These are phyloP conservation scores for Macroventuria anomochaeta DNA, from an alignment of 2,329 filamentous ascomycete genomes.

Conservation along the genomic window DNA sequence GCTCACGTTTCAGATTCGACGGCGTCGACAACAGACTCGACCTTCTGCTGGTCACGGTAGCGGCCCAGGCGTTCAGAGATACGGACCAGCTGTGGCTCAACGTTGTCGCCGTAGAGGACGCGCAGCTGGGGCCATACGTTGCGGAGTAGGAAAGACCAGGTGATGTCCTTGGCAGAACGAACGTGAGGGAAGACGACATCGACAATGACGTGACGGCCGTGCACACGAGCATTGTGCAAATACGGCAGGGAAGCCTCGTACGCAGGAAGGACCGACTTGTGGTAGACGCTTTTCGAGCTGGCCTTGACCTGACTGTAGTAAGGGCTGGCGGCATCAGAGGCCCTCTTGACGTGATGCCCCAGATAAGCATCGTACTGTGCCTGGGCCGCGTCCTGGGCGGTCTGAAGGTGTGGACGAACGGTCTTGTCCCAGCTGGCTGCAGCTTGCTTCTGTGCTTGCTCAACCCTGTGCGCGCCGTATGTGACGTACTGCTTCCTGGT, in stretches of 20 bases:
- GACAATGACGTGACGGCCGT: conserved; percentile 70
- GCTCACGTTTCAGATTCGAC: conserved; percentile 51
- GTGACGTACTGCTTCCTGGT: conserved; percentile 66
- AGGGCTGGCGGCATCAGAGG: conserved; percentile 65
- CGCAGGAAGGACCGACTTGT: conserved; percentile 75
- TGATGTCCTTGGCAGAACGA: conserved; percentile 72
- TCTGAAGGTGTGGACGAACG: conserved; percentile 75
- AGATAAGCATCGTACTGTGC: conserved; percentile 73
- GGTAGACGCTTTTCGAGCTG: conserved; percentile 71
- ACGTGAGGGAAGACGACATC: conserved; percentile 75
- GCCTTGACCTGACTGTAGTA: conserved; percentile 73
- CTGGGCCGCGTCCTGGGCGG: conserved; percentile 66
- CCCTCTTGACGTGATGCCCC: conserved; percentile 74
- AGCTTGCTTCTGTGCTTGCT: conserved; percentile 70
- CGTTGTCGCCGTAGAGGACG: conserved; percentile 84
- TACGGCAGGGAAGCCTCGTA: conserved; percentile 80
- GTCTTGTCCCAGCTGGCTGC: conserved; percentile 78
- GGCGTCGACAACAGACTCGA: conserved; percentile 65
- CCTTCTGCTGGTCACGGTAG: conserved; percentile 69
- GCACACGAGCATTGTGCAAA: conserved; percentile 69
- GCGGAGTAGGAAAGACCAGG: conserved; percentile 73
- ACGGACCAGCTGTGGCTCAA: conserved; percentile 91
- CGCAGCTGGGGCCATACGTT: conserved; percentile 82
- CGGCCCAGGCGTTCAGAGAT: conserved; percentile 88
- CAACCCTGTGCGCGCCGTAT: conserved; percentile 76